Evolutionary conservation across 345 rosid species (phyloP), one percentile per base, ranked within the genome.

Genomic region (Rhodamnia argentea): DNA sequence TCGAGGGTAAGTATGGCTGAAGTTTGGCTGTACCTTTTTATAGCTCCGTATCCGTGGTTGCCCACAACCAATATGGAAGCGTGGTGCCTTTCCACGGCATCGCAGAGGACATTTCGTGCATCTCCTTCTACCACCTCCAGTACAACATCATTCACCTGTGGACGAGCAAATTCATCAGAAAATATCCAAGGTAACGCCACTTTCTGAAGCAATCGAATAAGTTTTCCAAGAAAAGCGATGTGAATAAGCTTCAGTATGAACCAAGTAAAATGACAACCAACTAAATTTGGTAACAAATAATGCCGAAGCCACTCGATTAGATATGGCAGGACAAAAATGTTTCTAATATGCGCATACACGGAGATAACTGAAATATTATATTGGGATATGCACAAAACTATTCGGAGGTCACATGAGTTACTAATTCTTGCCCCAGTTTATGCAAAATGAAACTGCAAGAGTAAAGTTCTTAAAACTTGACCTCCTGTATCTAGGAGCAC

Each of bases 11-110:
- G 47, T 70, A 32, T 37, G 13, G 5, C 47, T 3, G 13, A 9
- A 37, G 26, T 70, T 10, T 37, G 13, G 5, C 47, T 1, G 13
- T 83, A 94, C 99, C 99, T 95, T 90, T 96, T 98, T 83, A 98
- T 92, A 85, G 98, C 95, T 90, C 99, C 99, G 89, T 98, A 93
- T 27, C 99, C 99, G 89, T 96, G 99, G 87, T 95, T 98, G 64
- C 99, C 99, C 26, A 96, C 97, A 70, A 93, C 98, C 78, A 98
- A 92, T n/a, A 96, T 74, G 8, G 98, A 92, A 87, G 99, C 99
- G 54, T 92, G 95, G 90, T 96, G 95, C 85, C 85, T 95, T 10
- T 98, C 99, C 27, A 94, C 99, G 83, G 94, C 94, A 51, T 96
- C 99, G 52, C 99, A 97, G 1, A 97, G 93, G 37, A 97, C 93